A percentile compares a stretch with the other conserved stretches of the same genome.
These are phyloP conservation scores for Penicillium diatomitis DNA, from an alignment of 495 filamentous ascomycete genomes.

Conservation along the genomic window DNA sequence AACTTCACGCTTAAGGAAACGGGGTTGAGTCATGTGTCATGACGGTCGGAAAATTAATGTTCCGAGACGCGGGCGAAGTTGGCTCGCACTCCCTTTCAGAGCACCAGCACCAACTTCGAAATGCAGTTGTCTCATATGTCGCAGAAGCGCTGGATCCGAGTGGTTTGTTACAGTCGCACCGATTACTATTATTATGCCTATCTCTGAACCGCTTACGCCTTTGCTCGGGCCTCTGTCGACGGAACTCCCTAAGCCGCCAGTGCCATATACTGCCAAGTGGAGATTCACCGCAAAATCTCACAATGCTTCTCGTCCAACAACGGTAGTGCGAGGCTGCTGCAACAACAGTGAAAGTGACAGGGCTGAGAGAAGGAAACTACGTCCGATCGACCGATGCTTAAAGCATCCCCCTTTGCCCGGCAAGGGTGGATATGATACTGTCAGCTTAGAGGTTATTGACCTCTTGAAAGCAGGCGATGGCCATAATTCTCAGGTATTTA, in stretches of 20 bases:
- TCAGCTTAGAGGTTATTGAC: slow-evolving; percentile 13
- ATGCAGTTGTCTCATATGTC: too few species aligned
- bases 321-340: slow-evolving; percentile 7
- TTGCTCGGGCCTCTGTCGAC: slow-evolving; percentile 1
- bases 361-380: slow-evolving; percentile 4
- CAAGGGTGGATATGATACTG: too few species aligned
- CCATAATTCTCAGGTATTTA: slow-evolving; percentile 17
- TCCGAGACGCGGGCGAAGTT: background rate
- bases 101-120: background rate
- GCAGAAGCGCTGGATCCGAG: too few species aligned
- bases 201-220: background rate
- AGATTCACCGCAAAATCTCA: slow-evolving; percentile 14
- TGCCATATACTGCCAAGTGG: slow-evolving; percentile 10
- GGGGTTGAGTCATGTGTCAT: too few species aligned
- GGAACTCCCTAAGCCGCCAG: slow-evolving; percentile 3
- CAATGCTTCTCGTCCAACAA: slow-evolving; percentile 7
- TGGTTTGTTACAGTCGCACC: too few species aligned
- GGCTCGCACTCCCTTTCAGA: background rate
- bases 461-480: slow-evolving; percentile 14
- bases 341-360: slow-evolving; percentile 1
- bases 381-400: slow-evolving; percentile 16
- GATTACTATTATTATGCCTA: too few species aligned
- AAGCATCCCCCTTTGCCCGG: slow-evolving; percentile 13
- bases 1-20: too few species aligned
- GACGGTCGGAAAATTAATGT: too few species aligned